A percentile compares a stretch with the other conserved stretches of the same genome.
Conservation (phyloP, 192 early-diverging fungal genomes). For the Rhizophlyctis rosea region DNA sequence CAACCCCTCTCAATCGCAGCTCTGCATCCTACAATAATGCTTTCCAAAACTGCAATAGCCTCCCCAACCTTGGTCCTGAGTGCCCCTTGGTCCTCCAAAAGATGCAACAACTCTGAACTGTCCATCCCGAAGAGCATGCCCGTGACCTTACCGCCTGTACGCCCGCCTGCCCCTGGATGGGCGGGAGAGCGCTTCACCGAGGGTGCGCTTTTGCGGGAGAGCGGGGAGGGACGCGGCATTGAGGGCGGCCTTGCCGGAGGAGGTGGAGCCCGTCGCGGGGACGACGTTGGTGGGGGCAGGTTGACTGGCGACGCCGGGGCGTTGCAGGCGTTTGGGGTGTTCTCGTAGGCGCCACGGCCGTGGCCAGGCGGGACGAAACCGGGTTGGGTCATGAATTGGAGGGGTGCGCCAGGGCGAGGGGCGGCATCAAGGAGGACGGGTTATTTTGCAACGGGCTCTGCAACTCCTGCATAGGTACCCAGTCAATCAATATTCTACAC, state of each 20-base stretch:
- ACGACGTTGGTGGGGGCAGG: conserved; percentile 36
- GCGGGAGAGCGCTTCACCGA: conserved; percentile 92
- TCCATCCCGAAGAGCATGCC: conserved; percentile 99
- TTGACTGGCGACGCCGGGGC: too few relatives aligned
- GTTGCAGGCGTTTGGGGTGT: conserved; percentile 49
- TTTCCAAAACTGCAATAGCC: conserved; percentile 82
- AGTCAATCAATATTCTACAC: too few relatives aligned
- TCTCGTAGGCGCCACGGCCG: conserved; percentile 40
- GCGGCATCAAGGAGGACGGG: too few relatives aligned
- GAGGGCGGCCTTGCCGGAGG: conserved; percentile 44
- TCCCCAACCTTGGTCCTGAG: conserved; percentile 79
- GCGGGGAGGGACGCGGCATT: conserved; percentile 74
- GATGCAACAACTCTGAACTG: conserved; percentile 84
- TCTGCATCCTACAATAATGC: too few relatives aligned
- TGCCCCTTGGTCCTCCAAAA: conserved; percentile 81
- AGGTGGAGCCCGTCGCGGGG: too few relatives aligned
- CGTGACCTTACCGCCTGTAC: conserved; percentile 93
- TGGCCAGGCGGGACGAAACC: conserved; percentile 34
- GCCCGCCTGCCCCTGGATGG: conserved; percentile 70
- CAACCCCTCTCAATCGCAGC: too few relatives aligned
- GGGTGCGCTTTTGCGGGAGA: conserved; percentile 92
- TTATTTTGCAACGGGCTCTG: too few relatives aligned
- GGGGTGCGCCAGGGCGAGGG: conserved; percentile 27
- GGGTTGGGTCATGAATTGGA: conserved; percentile 4
- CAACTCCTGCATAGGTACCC: too few relatives aligned